Evolutionary conservation across 1,284 basidiomycete genomes (phyloP).

Genomic region (Rhodotorula sp.): DNA sequence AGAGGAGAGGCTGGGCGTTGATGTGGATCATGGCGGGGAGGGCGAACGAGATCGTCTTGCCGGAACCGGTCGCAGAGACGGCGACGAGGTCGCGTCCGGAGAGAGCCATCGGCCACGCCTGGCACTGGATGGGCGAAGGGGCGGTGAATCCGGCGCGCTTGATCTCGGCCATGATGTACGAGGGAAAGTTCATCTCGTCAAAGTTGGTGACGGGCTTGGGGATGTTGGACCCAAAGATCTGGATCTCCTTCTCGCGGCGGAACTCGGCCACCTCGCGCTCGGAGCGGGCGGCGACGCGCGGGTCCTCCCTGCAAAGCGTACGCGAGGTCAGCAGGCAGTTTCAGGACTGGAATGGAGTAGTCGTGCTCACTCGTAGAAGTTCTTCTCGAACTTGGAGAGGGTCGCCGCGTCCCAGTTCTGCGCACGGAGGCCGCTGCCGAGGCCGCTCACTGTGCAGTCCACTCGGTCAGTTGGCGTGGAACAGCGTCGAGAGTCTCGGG

Average conservation of each 20-base stretch:
- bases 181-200: conserved; percentile 68
- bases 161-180: conserved; percentile 92
- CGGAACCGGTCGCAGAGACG: conserved; percentile 93
- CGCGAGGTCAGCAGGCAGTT: background rate
- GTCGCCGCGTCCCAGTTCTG: conserved; percentile 78
- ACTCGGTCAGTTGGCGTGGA: background rate
- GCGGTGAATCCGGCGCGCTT: conserved; percentile 84
- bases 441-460: conserved; percentile 65
- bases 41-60: conserved; percentile 97
- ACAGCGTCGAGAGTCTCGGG: background rate
- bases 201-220: conserved; percentile 89
- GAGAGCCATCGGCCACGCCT: conserved; percentile 60
- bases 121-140: conserved; percentile 95
- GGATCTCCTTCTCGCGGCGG: conserved; percentile 77
- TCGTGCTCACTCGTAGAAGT: conserved; percentile 69
- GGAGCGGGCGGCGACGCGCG: conserved; percentile 71
- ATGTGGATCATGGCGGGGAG: conserved; percentile 99
- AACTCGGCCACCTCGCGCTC: conserved; percentile 89
- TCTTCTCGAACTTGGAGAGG: conserved; percentile 71
- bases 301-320: conserved; percentile 66
- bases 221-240: conserved; percentile 84
- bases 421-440: conserved; percentile 77
- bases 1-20: conserved; percentile 93
- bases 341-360: too few species aligned
- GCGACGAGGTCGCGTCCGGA: conserved; percentile 60